phyloP scores from a whole-genome alignment of 2,329 filamentous ascomycete species.

The Samsoniella hepiali region DNA sequence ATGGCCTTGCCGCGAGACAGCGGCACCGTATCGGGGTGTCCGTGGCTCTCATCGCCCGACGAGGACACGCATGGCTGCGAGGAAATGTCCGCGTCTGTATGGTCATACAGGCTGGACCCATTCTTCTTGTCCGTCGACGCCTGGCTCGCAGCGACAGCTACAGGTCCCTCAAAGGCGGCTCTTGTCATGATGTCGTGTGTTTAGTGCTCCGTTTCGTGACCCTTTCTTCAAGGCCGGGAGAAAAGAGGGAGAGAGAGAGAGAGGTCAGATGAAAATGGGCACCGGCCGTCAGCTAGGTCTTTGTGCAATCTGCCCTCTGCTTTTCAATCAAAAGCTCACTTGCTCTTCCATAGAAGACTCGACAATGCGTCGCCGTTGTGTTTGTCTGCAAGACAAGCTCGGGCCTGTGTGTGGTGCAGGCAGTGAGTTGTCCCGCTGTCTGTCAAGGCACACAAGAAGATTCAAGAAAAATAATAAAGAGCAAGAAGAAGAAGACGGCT shows the following conservation, averaged over 20 bases:
- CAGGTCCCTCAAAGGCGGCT: background rate
- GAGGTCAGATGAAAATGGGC: no score
- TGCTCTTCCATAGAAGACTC: no score
- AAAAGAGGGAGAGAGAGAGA: background rate
- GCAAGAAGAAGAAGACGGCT: no score
- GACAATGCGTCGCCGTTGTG: background rate
- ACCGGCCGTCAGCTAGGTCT: no score
- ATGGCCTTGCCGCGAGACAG: constrained; percentile 52
- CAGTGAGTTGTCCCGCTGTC: no score
- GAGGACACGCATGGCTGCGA: constrained; percentile 3
- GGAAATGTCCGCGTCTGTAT: background rate
- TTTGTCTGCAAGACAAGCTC: background rate
- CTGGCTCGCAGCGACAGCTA: background rate
- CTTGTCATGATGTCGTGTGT: background rate
- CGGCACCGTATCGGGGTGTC: constrained; percentile 28
- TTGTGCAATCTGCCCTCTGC: no score
- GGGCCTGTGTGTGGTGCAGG: background rate
- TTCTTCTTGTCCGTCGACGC: background rate
- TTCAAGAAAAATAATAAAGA: background rate
- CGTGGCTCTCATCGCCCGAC: constrained; percentile 6
- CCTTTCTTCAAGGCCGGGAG: background rate
- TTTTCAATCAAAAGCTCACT: no score
- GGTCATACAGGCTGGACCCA: background rate
- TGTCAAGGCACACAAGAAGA: background rate
- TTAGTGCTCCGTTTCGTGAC: background rate